Evolutionary conservation across 176 grass and related monocot species (phyloP), one percentile per base, ranked within the genome.

Genomic region (Chloris gayana): DNA sequence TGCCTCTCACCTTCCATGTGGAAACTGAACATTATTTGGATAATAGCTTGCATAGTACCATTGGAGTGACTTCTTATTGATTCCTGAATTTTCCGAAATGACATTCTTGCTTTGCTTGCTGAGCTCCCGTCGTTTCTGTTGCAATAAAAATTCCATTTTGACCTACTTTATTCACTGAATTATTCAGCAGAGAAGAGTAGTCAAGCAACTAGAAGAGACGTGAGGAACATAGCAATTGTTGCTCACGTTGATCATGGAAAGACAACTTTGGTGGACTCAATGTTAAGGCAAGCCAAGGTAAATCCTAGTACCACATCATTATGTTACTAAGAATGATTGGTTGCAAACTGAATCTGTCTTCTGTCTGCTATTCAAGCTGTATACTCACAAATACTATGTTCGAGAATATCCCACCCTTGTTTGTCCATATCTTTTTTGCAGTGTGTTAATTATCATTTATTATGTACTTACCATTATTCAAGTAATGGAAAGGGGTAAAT

Each of bases 231-330:
- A 69, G 95, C 95, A 21, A 98, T 98, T 78, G 88, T 98, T 87
- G 95, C 95, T 79, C 95, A 98, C 82, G 95, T 98, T 11, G 95
- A 98, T 86, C 95, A 98, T 63, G 95, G 95, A 50, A 98, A 98
- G 78, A 98, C 95, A 66, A 98, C 95, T 66, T 87, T 98, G 67
- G 95, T 98, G 39, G 95, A 98, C 73, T 91, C 92, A 42, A 98
- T 98, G 95, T 85, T 98, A 64, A 91, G 87, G 81, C 95, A 98
- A 85, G 88, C 95, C 50, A 98, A 98, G 92, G 95, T 94, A 87
- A 37, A 69, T 83, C 78, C 32, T 30, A 70, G 25, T 69, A 77
- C 18, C 80, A 38, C 21, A 34, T 77, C 21, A 34, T 77, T 67
- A 14, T 69, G 39, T 25, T 69, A 26, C 25, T 71, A 56, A 24